Conservation (phyloP, 2,329 filamentous ascomycete species). For the Bipolaris cookei region DNA sequence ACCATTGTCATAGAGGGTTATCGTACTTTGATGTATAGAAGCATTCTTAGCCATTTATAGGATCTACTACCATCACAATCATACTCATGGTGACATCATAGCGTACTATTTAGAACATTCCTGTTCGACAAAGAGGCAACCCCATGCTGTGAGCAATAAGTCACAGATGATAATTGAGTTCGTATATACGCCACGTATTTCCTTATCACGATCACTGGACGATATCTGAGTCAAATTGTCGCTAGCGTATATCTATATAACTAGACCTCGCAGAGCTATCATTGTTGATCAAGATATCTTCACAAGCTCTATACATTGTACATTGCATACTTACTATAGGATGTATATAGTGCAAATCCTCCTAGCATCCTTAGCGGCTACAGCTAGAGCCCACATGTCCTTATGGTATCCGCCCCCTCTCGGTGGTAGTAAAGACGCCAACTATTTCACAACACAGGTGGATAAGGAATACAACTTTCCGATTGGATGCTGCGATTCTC, state of each 20-base stretch:
- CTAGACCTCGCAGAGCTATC: not conserved
- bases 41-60: not conserved
- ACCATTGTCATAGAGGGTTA: not conserved
- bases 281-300: not conserved
- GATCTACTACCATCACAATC: not conserved
- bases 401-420: conserved; percentile 51
- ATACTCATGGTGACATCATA: not conserved
- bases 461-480: conserved; percentile 47
- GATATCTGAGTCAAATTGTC: not conserved
- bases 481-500: conserved; percentile 51
- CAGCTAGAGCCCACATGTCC: conserved; percentile 45
- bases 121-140: not conserved
- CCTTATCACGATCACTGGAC: not conserved
- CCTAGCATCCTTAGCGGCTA: not conserved
- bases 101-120: not conserved
- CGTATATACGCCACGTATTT: not conserved
- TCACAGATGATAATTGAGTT: not conserved
- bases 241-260: not conserved
- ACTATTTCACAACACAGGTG: conserved; percentile 20
- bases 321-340: not conserved
- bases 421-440: conserved; percentile 51
- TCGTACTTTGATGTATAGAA: not conserved
- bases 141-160: not conserved
- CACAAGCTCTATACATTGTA: not conserved
- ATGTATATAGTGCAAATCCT: not conserved